Evolutionary conservation across 805 yeast species (phyloP), one percentile per base, ranked within the genome.

Genomic region (Wickerhamiella allomyrinae): DNA sequence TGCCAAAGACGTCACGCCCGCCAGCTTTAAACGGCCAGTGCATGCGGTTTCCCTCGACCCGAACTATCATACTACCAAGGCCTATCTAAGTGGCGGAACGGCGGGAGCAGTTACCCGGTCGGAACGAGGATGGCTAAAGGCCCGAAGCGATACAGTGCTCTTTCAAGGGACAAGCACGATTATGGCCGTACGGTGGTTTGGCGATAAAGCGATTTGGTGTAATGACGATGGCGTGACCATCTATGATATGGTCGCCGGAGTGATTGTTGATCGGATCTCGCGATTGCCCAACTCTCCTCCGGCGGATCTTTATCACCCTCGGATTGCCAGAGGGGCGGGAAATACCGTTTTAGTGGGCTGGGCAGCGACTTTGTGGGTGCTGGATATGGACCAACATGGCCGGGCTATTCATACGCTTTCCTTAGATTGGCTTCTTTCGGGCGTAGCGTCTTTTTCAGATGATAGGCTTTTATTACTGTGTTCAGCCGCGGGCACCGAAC

Each of bases 61-160:
- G 9, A 73, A 77, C 43, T 91, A 84, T 57, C 58, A 57, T 33
- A 68, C 67, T 8, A 68, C 77, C 0, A 72, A 74, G 43, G 68
- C 79, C 8, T 89, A 86, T 51, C 67, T 85, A 0, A 77, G 87
- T 24, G 96, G 97, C 2, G 96, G 96, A 0, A 85, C 79, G 63
- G 78, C 86, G 7, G 96, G 96, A 0, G 76, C 81, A 37, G 78
- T 91, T 0, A 61, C 81, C 0, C 62, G 76, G 37, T 79, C 93
- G 1, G 78, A 79, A 29, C 69, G 77, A 48, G 82, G 81, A 52
- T 89, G 98, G 98, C 63, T 91, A 6, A 94, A 94, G 1, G 76
- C 78, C 46, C 69, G 95, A 44, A 67, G 68, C 2, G 97, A 91
- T 52, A 67, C 74, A 0, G 60, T 70, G 0, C 44, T 91, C 5